Evolutionary conservation across 2,329 filamentous ascomycete genomes (phyloP), one percentile per base, ranked within the genome.

Genomic region (Fusarium robinianum): DNA sequence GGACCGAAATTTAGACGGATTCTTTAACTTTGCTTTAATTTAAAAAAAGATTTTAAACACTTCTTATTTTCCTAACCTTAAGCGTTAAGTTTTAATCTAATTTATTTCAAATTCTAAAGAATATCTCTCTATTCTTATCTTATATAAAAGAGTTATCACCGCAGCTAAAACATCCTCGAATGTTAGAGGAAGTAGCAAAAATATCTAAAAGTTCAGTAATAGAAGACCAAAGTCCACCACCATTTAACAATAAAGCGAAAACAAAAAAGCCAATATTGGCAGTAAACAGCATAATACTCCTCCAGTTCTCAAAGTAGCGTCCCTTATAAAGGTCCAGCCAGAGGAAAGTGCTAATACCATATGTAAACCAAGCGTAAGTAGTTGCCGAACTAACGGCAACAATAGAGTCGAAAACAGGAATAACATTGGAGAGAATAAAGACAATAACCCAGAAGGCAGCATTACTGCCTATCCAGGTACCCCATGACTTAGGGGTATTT

Each of bases 321-420:
- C 33, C 40, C 38, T 41, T 45, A 17, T 56, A 50, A 37, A 51
- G 35, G 31, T 40, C 40, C 19, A 57, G 32, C 49, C 42, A 55
- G 19, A 58, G 40, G 22, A 55, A 31, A 32, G 38, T 44, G 23
- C 47, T 46, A 11, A 57, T 49, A 18, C 55, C 51, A 17, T 51
- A 57, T 6, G 53, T 55, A 34, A 55, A 58, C 55, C 55, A 58
- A n/a, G 53, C 46, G 23, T 51, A 51, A 24, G 51, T 51, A 3
- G 49, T 51, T 6, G 55, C 53, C 8, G 47, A 56, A 22, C 43
- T 54, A 30, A 59, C 50, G 17, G 49, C 38, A 5, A 60, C 45
- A 27, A 60, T 60, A 6, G 52, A 58, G 35, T 57, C 49, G 40
- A 60, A 57, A 12, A 55, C 41, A 16, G 55, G 55, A 25, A 59